A percentile compares a stretch with the other conserved stretches of the same genome.
Conservation (phyloP, 202 grass and related monocot species). For the Zizania palustris region DNA sequence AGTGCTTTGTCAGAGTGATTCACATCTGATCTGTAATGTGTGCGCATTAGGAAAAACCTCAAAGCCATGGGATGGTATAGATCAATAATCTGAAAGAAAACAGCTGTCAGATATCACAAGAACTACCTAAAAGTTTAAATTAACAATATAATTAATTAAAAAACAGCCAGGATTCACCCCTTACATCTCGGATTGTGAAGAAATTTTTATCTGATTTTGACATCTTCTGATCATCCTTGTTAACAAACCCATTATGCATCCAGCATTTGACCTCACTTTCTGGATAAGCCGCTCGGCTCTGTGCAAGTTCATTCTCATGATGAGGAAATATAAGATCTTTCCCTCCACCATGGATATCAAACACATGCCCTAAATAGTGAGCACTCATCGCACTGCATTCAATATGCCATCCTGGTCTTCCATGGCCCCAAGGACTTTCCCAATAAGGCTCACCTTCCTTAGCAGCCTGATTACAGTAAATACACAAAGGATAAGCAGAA, state of each 20-base stretch:
- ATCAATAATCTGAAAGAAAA: constrained; percentile 66
- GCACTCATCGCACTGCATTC: constrained; percentile 98
- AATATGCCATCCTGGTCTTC: constrained; percentile 95
- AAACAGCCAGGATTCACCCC: constrained; percentile 21
- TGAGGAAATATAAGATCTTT: constrained; percentile 96
- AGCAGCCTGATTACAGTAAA: constrained; percentile 54
- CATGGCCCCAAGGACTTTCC: constrained; percentile 87
- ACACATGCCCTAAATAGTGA: constrained; percentile 73
- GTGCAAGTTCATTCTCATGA: constrained; percentile 93
- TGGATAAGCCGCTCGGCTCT: constrained; percentile 73
- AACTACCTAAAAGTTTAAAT: background rate
- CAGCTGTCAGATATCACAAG: constrained; percentile 1
- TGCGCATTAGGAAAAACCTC: constrained; percentile 96
- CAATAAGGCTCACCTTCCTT: constrained; percentile 90
- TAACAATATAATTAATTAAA: background rate
- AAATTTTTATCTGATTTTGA: constrained; percentile 95
- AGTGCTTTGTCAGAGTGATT: constrained; percentile 79
- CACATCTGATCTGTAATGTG: constrained; percentile 87
- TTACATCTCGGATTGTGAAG: constrained; percentile 96
- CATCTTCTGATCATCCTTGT: constrained; percentile 95
- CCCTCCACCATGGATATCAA: constrained; percentile 95
- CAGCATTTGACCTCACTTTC: constrained; percentile 72
- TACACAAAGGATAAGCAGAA: constrained; percentile 36
- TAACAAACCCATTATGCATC: constrained; percentile 97
- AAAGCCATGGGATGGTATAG: constrained; percentile 89